Base-by-base conservation (phyloP, 768 basidiomycete species). In the Butyriboletus loyo region DNA sequence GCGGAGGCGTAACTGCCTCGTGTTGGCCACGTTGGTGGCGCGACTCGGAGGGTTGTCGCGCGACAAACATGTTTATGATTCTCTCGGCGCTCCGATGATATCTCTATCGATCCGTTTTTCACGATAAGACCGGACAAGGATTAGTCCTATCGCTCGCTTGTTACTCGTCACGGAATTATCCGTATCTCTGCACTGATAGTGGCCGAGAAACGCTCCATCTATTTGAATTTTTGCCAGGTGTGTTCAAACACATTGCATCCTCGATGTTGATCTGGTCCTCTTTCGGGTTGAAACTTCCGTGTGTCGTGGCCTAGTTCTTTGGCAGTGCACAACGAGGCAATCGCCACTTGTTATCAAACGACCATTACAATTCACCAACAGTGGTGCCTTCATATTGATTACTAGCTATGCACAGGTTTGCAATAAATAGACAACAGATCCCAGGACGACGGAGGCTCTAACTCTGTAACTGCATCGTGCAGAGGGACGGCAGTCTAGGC, bases 271-370 rank as follows among this genome's bases (percentile, higher is more conserved):
- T 59, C 54, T 60, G 35, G 41, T 51, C 10, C 34, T 46, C 39
- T 43, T 54, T 53, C 49, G 50, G 48, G 35, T 37, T 7, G 22
- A 22, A 46, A 14, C 55, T 2, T 41, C 55, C 66, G 54, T 47
- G 36, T 58, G 57, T 57, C 57, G 56, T 64, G 54, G 54, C 52
- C 49, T 44, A 35, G 43, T 47, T 37, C 21, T 38, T 13, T 31
- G 62, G 62, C 60, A 44, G 66, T 66, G 55, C 57, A 53, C 62
- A 64, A 62, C 56, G 64, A 64, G 66, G 65, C 52, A 49, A 46
- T 52, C 24, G 47, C 17, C 40, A 43, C 50, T 50, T 45, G 54
- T 51, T 64, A 61, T 66, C 66, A 43, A 52, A 37, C 39, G 38
- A 15, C 37, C 25, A 42, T 35, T 32, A 17, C 32, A 38, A 53